Evolutionary conservation across 805 yeast genomes (phyloP).

Genomic region (Isabelozyma heimii): DNA sequence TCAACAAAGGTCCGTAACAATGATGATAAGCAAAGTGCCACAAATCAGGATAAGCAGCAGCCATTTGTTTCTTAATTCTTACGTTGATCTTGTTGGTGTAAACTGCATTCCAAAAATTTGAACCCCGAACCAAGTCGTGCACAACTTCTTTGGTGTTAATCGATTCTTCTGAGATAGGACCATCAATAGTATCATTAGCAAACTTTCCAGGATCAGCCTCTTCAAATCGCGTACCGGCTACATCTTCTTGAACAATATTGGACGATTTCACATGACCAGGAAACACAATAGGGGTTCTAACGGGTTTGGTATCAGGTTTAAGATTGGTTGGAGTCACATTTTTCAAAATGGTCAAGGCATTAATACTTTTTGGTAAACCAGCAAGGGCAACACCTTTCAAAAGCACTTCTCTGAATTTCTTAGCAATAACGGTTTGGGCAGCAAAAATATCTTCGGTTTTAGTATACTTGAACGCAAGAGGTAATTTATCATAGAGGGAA

Average conservation of each 20-base stretch:
- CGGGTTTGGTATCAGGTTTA: slow-evolving; percentile 20
- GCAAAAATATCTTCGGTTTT: slow-evolving; percentile 33
- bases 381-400: slow-evolving; percentile 75
- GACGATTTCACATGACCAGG: slow-evolving; percentile 37
- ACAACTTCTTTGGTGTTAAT: slow-evolving; percentile 25
- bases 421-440: slow-evolving; percentile 38
- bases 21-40: slow-evolving; percentile 70
- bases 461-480: slow-evolving; percentile 32
- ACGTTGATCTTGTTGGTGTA: slow-evolving; percentile 68
- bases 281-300: slow-evolving; percentile 24
- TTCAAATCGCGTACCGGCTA: slow-evolving; percentile 35
- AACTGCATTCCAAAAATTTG: slow-evolving; percentile 65
- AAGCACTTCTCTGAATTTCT: slow-evolving; percentile 70
- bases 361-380: slow-evolving; percentile 85
- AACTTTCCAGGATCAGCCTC: slow-evolving; percentile 9
- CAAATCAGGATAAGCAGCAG: slow-evolving; percentile 78
- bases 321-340: slow-evolving; percentile 58
- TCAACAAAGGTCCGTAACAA: slow-evolving; percentile 76
- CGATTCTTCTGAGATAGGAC: slow-evolving; percentile 33
- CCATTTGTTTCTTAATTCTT: slow-evolving; percentile 66
- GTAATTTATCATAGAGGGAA: slow-evolving; percentile 34
- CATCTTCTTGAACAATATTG: slow-evolving; percentile 37
- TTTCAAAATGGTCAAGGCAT: slow-evolving; percentile 64
- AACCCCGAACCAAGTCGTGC: slow-evolving; percentile 47
- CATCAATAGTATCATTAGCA: slow-evolving; percentile 38